phyloP scores from a whole-genome alignment of 1,139 yeast species.

The Geotrichum aggregatum region DNA sequence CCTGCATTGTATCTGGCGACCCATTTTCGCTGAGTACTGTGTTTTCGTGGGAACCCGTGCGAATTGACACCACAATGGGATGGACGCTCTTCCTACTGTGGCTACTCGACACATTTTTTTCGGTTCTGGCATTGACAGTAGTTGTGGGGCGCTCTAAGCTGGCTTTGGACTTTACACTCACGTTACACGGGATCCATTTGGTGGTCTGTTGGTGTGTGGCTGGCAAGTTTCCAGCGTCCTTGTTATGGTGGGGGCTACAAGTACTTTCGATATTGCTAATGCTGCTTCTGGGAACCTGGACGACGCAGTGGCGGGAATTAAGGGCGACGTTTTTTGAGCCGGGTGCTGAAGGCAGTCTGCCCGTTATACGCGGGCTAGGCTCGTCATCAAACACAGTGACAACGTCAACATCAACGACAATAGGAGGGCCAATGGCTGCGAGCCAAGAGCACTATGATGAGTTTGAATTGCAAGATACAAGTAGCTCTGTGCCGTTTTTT shows the following conservation, averaged over 20 bases:
- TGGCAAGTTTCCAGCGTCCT: conserved; percentile 60
- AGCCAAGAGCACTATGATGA: conserved; percentile 10
- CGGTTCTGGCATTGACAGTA: conserved; percentile 73
- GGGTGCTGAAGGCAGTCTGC: not conserved
- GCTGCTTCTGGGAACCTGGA: conserved; percentile 78
- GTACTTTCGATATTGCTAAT: conserved; percentile 60
- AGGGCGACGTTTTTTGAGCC: conserved; percentile 79
- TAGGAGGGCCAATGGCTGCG: not conserved
- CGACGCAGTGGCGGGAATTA: conserved; percentile 82
- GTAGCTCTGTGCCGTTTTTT: not conserved
- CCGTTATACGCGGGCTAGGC: not conserved
- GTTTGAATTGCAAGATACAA: conserved; percentile 13
- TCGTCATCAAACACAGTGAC: not conserved
- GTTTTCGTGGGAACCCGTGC: conserved; percentile 76
- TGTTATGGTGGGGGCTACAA: conserved; percentile 85
- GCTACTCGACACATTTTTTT: conserved; percentile 63
- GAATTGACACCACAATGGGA: conserved; percentile 77
- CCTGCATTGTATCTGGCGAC: conserved; percentile 39
- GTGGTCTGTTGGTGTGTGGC: conserved; percentile 64
- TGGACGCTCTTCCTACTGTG: conserved; percentile 67
- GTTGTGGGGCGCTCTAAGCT: conserved; percentile 88
- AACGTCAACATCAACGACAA: not conserved
- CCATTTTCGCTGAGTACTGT: conserved; percentile 59
- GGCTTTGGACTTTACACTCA: conserved; percentile 93
- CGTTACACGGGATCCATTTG: conserved; percentile 77